These are phyloP conservation scores for Lentinula aciculospora DNA, from an alignment of 768 basidiomycete genomes.

Conservation along the genomic window DNA sequence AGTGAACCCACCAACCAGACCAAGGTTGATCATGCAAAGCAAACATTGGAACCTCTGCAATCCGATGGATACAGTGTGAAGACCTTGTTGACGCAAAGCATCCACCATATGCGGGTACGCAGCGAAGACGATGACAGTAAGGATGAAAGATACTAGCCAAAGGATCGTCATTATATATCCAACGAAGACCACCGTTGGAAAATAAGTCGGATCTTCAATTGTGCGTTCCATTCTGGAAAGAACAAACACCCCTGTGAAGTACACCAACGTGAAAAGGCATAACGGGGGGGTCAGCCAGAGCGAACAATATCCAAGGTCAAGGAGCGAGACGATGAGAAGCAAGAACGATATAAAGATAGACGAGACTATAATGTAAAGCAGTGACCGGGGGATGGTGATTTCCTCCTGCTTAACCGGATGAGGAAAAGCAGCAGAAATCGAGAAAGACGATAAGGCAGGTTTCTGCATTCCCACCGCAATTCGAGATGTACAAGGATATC, in stretches of 20 bases:
- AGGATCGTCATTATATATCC: slow-evolving; percentile 23
- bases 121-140: slow-evolving; percentile 21
- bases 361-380: slow-evolving; percentile 22
- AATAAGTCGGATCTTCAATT: slow-evolving; percentile 24
- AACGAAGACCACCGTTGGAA: slow-evolving; percentile 23
- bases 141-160: slow-evolving; percentile 25
- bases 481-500: background rate
- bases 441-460: slow-evolving; percentile 4
- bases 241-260: slow-evolving; percentile 20
- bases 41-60: slow-evolving; percentile 24
- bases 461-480: slow-evolving; percentile 1
- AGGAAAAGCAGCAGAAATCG: slow-evolving; percentile 1
- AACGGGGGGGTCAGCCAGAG: slow-evolving; percentile 25
- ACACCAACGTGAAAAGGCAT: slow-evolving; percentile 23
- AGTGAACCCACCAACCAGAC: slow-evolving; percentile 19
- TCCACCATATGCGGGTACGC: slow-evolving; percentile 11
- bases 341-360: slow-evolving; percentile 19
- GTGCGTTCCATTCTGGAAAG: slow-evolving; percentile 20
- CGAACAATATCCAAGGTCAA: slow-evolving; percentile 28
- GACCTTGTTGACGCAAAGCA: slow-evolving; percentile 19
- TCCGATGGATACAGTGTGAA: slow-evolving; percentile 19
- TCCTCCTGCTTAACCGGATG: slow-evolving; percentile 3
- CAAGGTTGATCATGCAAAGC: slow-evolving; percentile 20
- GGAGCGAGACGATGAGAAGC: slow-evolving; percentile 24
- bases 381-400: slow-evolving; percentile 18